Conservation (phyloP, 1,284 basidiomycete genomes). For the Ustilago loliicola region DNA sequence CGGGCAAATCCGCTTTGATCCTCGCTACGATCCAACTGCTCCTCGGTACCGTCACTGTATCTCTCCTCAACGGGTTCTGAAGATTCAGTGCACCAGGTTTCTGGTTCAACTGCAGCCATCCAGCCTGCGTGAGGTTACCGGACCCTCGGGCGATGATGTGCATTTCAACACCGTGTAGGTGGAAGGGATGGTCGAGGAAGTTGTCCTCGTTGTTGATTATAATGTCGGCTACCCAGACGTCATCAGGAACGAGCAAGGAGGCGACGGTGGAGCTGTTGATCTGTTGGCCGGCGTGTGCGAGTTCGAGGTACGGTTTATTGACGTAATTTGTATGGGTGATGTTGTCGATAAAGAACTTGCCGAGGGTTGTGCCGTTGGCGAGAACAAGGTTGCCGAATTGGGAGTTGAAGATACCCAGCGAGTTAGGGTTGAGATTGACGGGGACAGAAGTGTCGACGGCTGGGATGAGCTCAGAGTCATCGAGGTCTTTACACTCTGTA, state of each 20-base stretch:
- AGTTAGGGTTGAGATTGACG: slow-evolving; percentile 21
- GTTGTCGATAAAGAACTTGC: slow-evolving; percentile 53
- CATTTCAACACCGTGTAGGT: slow-evolving; percentile 55
- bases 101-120: slow-evolving; percentile 34
- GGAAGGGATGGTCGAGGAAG: slow-evolving; percentile 68
- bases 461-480: slow-evolving; percentile 55
- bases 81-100: slow-evolving; percentile 51
- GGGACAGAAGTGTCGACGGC: slow-evolving; percentile 43
- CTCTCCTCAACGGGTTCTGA: slow-evolving; percentile 70
- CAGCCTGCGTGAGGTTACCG: slow-evolving; percentile 56
- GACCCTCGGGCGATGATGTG: slow-evolving; percentile 68
- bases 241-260: slow-evolving; percentile 37
- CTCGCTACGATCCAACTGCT: slow-evolving; percentile 60
- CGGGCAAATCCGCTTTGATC: slow-evolving; percentile 49
- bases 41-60: slow-evolving; percentile 68
- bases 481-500: slow-evolving; percentile 38
- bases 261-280: slow-evolving; percentile 46
- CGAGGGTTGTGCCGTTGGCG: slow-evolving; percentile 37
- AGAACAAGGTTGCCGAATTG: slow-evolving; percentile 45
- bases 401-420: slow-evolving; percentile 47
- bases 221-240: slow-evolving; percentile 56
- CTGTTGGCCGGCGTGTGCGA: slow-evolving; percentile 33
- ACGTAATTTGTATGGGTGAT: slow-evolving; percentile 62
- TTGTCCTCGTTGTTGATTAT: slow-evolving; percentile 70
- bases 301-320: slow-evolving; percentile 54